phyloP scores from a whole-genome alignment of 2,329 filamentous ascomycete species.

The Talaromyces sp. region DNA sequence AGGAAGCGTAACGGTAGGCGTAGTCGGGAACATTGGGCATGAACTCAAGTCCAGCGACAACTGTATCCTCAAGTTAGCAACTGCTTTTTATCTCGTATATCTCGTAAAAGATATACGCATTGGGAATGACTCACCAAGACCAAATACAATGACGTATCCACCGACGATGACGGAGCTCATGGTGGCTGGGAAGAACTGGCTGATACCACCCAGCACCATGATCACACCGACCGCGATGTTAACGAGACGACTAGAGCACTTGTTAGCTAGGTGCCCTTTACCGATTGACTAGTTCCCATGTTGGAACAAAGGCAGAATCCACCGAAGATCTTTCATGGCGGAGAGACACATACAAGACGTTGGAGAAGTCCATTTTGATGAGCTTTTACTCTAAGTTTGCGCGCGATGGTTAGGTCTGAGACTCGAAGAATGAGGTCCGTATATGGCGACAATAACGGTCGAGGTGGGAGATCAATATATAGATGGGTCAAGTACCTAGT shows the following conservation, averaged over 20 bases:
- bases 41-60: conserved; percentile 80
- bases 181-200: conserved; percentile 47
- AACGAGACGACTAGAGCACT: conserved; percentile 75
- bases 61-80: conserved; percentile 40
- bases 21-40: conserved; percentile 81
- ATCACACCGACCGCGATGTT: conserved; percentile 87
- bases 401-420: conserved; percentile 11
- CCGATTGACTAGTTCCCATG: neutral
- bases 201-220: conserved; percentile 79
- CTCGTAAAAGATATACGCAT: neutral
- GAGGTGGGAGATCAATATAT: neutral
- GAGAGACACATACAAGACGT: conserved; percentile 53
- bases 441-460: neutral
- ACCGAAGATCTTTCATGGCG: neutral
- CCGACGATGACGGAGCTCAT: conserved; percentile 74
- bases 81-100: neutral
- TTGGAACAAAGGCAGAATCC: neutral
- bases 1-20: conserved; percentile 89
- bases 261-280: neutral
- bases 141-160: conserved; percentile 87
- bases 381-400: conserved; percentile 3
- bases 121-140: conserved; percentile 64
- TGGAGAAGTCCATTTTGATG: conserved; percentile 80
- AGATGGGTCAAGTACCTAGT: conserved; percentile 1
- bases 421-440: neutral